Evolutionary conservation across 75 land plant genomes (phyloP).

Genomic region (Pinus tabuliformis): DNA sequence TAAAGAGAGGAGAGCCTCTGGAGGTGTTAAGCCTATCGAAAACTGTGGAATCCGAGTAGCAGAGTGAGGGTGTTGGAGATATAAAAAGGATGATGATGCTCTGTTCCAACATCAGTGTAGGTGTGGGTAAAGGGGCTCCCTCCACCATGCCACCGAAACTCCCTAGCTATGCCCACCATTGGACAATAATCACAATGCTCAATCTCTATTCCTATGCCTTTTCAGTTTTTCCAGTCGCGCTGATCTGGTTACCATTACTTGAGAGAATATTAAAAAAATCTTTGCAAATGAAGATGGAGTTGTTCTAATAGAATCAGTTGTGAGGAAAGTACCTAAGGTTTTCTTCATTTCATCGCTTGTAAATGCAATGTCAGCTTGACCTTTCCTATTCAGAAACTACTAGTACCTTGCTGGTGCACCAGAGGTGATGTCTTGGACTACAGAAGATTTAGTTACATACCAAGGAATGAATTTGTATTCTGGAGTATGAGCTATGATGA

Average conservation of each 20-base stretch:
- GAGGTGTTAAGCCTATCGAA: constrained; percentile 51
- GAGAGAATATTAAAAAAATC: too few species aligned
- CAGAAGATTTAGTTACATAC: constrained; percentile 67
- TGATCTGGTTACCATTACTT: too few species aligned
- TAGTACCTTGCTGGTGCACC: constrained; percentile 94
- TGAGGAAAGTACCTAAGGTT: constrained; percentile 88
- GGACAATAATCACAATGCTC: too few species aligned
- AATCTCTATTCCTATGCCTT: too few species aligned
- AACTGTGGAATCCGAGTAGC: constrained; percentile 71
- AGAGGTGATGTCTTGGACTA: constrained; percentile 58
- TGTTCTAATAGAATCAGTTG: constrained; percentile 92
- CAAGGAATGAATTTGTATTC: constrained; percentile 44
- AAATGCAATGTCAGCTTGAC: constrained; percentile 92
- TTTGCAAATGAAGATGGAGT: constrained; percentile 91
- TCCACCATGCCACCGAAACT: too few species aligned
- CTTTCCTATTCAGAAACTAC: constrained; percentile 93
- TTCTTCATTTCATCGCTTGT: constrained; percentile 90
- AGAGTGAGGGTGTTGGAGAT: constrained; percentile 83
- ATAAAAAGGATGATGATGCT: too few species aligned
- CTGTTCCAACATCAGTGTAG: too few species aligned
- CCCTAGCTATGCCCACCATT: too few species aligned
- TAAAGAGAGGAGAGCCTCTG: constrained; percentile 81
- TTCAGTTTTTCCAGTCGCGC: too few species aligned
- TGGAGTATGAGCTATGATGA: background rate
- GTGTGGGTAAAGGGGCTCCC: too few species aligned